Conservation (phyloP, 2,329 filamentous ascomycete genomes). For the Achaetomium macrosporum region DNA sequence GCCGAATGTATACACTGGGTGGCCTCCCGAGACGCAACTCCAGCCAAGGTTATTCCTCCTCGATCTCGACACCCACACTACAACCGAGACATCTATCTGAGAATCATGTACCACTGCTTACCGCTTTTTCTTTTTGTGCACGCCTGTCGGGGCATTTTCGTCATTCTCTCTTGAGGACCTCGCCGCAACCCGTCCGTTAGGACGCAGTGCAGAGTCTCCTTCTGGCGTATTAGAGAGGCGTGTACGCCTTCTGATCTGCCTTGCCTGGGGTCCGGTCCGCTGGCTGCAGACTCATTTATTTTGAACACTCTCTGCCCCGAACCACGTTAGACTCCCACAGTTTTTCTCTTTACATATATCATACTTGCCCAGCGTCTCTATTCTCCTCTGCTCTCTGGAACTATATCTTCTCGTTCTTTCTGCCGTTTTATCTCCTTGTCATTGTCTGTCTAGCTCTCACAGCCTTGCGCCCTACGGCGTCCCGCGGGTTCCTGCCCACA, state of each 20-base stretch:
- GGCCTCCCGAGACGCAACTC: neutral
- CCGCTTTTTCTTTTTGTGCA: neutral
- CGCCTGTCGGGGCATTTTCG: neutral
- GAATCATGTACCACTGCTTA: neutral
- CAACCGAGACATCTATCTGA: neutral
- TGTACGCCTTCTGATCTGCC: neutral
- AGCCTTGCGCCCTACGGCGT: neutral
- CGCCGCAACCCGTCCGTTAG: neutral
- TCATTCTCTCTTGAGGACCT: neutral
- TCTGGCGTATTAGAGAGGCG: neutral
- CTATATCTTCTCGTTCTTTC: too few species aligned
- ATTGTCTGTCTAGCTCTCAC: neutral
- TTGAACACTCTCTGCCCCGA: neutral
- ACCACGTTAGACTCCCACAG: neutral
- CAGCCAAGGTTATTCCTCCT: neutral
- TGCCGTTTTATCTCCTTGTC: neutral
- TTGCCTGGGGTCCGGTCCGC: neutral
- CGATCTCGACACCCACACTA: neutral
- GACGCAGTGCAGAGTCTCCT: neutral
- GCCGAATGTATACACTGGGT: neutral
- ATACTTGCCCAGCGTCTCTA: too few species aligned
- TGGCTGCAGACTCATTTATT: neutral
- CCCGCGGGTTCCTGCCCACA: neutral
- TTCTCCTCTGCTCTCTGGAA: too few species aligned
- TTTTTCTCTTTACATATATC: too few species aligned